Evolutionary conservation across 2,329 filamentous ascomycete genomes (phyloP), one percentile per base, ranked within the genome.

Genomic region (Penicillium sp.): DNA sequence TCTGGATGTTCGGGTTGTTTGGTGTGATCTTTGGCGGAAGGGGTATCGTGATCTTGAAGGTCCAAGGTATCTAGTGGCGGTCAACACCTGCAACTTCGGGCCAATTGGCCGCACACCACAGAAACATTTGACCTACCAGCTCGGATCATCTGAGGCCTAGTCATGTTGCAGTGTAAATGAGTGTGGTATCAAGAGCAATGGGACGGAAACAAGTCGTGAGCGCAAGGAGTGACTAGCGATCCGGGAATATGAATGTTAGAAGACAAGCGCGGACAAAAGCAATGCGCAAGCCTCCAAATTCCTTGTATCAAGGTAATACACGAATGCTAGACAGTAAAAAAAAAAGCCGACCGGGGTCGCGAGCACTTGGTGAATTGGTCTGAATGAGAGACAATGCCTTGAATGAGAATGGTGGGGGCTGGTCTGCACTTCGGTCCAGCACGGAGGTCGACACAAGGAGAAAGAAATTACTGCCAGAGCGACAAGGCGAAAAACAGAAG

Each of bases 21-120:
- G 16, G 83, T 80, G 75, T 96, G 92, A 72, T 92, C 89, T 78
- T 96, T 84, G 39, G 93, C 91, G 45, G 92, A 94, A 34, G 92
- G 91, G 58, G 88, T 82, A 70, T 87, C 81, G 70, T 87, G 89
- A 76, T 91, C 86, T 82, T 97, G 94, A 51, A 97, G 86, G 78
- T 97, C 94, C 77, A 97, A 89, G 61, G 93, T 95, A 80, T 97
- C 93, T 96, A 76, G 59, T 51, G 51, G 41, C 33, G 29, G 47
- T 68, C 46, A 66, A 57, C 33, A 55, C 43, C 31, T 23, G 50
- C 23, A 29, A 19, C 15, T 49, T 50, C 27, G 16, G 41, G 48
- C 31, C 25, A 55, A 55, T 45, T 45, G 34, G 38, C 29, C 48
- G 33, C 27, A 31, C 45, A 16, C 33, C 10, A 8, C 21, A 5